phyloP scores from a whole-genome alignment of 2,329 filamentous ascomycete genomes.

The Hirsutella minnesotensis region DNA sequence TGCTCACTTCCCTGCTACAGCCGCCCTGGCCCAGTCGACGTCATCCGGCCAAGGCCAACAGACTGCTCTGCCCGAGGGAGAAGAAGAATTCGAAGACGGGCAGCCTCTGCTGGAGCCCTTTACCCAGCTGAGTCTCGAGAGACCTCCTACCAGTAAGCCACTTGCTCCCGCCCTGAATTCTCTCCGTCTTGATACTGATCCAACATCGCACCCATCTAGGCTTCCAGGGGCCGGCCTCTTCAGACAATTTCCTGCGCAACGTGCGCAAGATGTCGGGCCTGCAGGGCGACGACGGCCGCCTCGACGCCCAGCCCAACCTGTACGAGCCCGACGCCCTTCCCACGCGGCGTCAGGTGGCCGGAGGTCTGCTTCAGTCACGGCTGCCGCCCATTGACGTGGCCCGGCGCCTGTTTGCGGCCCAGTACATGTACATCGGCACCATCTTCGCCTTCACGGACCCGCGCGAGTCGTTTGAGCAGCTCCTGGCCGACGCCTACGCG shows the following conservation, averaged over 20 bases:
- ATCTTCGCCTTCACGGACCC: constrained; percentile 42
- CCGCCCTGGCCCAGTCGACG: background rate
- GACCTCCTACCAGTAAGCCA: constrained; percentile 13
- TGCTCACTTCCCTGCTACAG: background rate
- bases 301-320: constrained; percentile 19
- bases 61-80: constrained; percentile 8
- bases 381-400: constrained; percentile 39
- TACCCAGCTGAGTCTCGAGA: constrained; percentile 20
- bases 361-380: constrained; percentile 14
- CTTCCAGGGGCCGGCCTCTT: constrained; percentile 24
- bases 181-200: background rate
- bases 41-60: background rate
- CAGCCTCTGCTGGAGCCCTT: constrained; percentile 21
- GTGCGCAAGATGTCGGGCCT: constrained; percentile 23
- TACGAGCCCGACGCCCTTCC: constrained; percentile 22
- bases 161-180: background rate
- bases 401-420: constrained; percentile 35
- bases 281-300: constrained; percentile 16
- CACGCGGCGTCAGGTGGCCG: constrained; percentile 13
- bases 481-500: constrained; percentile 29
- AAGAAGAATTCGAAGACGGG: constrained; percentile 18
- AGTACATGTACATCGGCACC: constrained; percentile 44
- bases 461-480: constrained; percentile 28
- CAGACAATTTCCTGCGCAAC: constrained; percentile 25
- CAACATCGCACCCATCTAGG: constrained; percentile 6